Base-by-base conservation (phyloP, 257 asterid genomes). In the Penstemon barbatus region DNA sequence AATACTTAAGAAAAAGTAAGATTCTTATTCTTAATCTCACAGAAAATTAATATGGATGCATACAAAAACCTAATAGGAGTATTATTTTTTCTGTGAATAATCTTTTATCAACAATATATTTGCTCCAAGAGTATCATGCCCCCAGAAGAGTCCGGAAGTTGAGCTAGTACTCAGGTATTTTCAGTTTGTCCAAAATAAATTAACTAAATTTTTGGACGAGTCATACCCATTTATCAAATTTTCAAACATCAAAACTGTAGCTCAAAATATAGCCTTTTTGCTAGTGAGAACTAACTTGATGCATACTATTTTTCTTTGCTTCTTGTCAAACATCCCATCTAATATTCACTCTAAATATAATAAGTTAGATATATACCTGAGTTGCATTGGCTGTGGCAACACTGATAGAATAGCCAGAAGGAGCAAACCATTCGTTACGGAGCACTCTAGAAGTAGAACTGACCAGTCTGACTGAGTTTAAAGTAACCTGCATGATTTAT, bases 361-460 rank as follows among this genome's bases (percentile, higher is more conserved):
- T 40, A 36, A 56, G 56, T 61, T 40, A 64, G 61, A 65, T 39
- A 70, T 56, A 52, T 51, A 89, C 96, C 96, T 91, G 98, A 65
- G 96, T 82, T 61, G 91, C 85, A 81, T 89, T 91, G 68, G 98
- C 96, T 13, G 96, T 91, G 73, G 98, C 98, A 77, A 91, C 96
- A 81, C 89, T 91, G 81, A 89, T 75, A 3, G 98, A 89, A 70
- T 75, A 86, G 58, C 87, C 91, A 8, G 78, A 78, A 38, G 96
- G 97, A 69, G 96, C 96, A 75, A 45, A 58, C 98, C 98, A 91
- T 76, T 89, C 94, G 42, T 85, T 66, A 42, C 79, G 90, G 73
- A 87, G 68, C 81, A 81, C 95, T 82, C 95, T 79, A 57, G 98
- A 77, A 51, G 82, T 78, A 71, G 96, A 85, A 74, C 95, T 87